Percentiles rank a stretch among this genome's conserved stretches.
phyloP scores from a whole-genome alignment of 192 early-diverging fungal genomes.

The Obelidium mucronatum region DNA sequence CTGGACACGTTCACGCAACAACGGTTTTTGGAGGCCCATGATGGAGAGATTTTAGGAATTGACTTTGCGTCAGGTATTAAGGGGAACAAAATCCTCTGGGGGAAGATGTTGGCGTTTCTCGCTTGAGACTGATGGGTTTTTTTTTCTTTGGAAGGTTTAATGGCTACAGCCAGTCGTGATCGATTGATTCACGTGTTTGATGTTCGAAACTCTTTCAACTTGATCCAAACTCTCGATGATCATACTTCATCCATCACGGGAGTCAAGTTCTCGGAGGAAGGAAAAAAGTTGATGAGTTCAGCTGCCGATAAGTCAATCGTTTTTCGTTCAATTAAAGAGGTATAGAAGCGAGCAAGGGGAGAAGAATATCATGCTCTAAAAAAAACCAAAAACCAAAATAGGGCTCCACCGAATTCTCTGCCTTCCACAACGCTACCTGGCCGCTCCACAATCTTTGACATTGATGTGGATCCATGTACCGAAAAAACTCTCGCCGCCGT shows the following conservation, averaged over 20 bases:
- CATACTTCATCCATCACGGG: constrained; percentile 84
- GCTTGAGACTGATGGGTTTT: too few relatives aligned
- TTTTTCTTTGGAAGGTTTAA: constrained; percentile 36
- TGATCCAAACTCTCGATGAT: constrained; percentile 83
- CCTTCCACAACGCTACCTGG: constrained; percentile 74
- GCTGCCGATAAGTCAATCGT: constrained; percentile 85
- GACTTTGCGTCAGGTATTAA: constrained; percentile 64
- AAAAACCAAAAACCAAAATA: constrained; percentile 11
- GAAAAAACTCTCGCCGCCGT: constrained; percentile 66
- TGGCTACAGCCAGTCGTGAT: constrained; percentile 81
- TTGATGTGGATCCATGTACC: constrained; percentile 61
- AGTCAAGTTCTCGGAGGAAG: constrained; percentile 71
- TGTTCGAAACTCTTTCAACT: constrained; percentile 54
- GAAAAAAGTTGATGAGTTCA: constrained; percentile 74
- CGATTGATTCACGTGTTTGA: constrained; percentile 81
- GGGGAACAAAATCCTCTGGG: too few relatives aligned
- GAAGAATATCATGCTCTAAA: too few relatives aligned
- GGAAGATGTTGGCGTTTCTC: constrained; percentile 8
- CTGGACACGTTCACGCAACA: constrained; percentile 66
- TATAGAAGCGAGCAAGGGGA: neutral
- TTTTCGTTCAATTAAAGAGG: constrained; percentile 60
- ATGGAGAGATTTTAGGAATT: constrained; percentile 78
- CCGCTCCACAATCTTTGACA: constrained; percentile 76
- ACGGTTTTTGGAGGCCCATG: constrained; percentile 76
- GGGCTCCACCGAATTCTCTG: constrained; percentile 50